phyloP scores from a whole-genome alignment of 495 filamentous ascomycete genomes.

The Daldinia decipiens region DNA sequence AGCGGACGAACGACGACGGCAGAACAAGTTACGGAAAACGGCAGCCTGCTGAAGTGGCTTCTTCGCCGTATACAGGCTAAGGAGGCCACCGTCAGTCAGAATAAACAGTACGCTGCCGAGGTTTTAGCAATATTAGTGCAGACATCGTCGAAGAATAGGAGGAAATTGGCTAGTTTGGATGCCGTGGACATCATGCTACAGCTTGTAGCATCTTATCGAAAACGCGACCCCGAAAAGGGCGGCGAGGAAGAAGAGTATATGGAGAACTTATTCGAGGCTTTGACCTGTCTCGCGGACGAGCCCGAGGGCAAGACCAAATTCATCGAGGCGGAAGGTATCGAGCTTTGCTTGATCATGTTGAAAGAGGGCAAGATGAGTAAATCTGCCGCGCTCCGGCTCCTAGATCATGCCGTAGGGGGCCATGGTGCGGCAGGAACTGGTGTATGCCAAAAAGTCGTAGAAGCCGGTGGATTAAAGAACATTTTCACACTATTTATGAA shows the following conservation, averaged over 20 bases:
- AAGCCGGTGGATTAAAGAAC: conserved; percentile 85
- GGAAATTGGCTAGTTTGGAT: conserved; percentile 70
- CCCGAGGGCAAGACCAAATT: conserved; percentile 81
- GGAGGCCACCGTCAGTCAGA: conserved; percentile 69
- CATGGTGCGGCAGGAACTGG: conserved; percentile 61
- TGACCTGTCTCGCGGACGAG: conserved; percentile 83
- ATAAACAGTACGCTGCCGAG: conserved; percentile 96
- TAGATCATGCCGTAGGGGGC: conserved; percentile 85
- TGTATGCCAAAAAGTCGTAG: conserved; percentile 80
- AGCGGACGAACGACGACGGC: conserved; percentile 68
- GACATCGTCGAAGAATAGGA: conserved; percentile 71
- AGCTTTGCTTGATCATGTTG: conserved; percentile 91
- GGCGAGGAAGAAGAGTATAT: conserved; percentile 94
- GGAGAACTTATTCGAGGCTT: conserved; percentile 87
- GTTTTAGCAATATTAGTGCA: conserved; percentile 83
- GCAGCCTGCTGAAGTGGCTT: conserved; percentile 77
- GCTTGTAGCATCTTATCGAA: conserved; percentile 86
- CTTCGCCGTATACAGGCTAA: conserved; percentile 64
- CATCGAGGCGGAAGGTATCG: conserved; percentile 89
- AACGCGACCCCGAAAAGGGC: conserved; percentile 85
- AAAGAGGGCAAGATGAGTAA: conserved; percentile 77
- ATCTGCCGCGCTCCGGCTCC: conserved; percentile 74
- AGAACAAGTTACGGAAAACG: conserved; percentile 75
- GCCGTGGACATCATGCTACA: conserved; percentile 85
- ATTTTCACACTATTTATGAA: conserved; percentile 92